These are phyloP conservation scores for Wickerhamiella slavikovae DNA, from an alignment of 805 yeast genomes.

Conservation along the genomic window DNA sequence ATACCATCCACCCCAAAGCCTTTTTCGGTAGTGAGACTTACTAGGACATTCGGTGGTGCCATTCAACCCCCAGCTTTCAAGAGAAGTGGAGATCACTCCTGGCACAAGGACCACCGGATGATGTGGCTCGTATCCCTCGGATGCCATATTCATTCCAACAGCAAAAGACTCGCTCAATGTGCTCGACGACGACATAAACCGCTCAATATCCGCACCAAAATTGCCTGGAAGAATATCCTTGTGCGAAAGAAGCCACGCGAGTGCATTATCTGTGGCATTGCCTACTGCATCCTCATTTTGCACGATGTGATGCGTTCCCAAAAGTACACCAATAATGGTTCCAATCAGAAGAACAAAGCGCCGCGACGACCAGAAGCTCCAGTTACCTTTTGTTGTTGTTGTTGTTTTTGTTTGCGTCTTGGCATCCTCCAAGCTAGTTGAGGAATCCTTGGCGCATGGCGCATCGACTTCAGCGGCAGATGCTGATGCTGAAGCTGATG, in stretches of 20 bases:
- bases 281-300: not conserved
- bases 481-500: no score
- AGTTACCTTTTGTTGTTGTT: not conserved
- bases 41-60: slow-evolving; percentile 69
- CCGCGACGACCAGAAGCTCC: not conserved
- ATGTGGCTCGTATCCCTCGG: slow-evolving; percentile 29
- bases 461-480: no score
- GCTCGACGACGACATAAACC: slow-evolving; percentile 26
- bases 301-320: not conserved
- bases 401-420: not conserved
- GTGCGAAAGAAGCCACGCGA: slow-evolving; percentile 7
- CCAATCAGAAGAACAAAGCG: not conserved
- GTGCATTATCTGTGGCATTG: slow-evolving; percentile 1
- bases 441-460: no score
- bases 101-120: slow-evolving; percentile 85
- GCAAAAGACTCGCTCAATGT: slow-evolving; percentile 60
- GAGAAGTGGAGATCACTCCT: slow-evolving; percentile 86
- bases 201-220: slow-evolving; percentile 36
- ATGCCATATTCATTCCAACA: slow-evolving; percentile 53
- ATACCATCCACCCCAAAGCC: slow-evolving; percentile 93
- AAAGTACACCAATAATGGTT: not conserved
- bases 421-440: no score
- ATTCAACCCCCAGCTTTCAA: slow-evolving; percentile 78
- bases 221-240: slow-evolving; percentile 49
- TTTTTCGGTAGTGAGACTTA: slow-evolving; percentile 64